phyloP scores from a whole-genome alignment of 176 grass and related monocot genomes.

The Zea luxurians region DNA sequence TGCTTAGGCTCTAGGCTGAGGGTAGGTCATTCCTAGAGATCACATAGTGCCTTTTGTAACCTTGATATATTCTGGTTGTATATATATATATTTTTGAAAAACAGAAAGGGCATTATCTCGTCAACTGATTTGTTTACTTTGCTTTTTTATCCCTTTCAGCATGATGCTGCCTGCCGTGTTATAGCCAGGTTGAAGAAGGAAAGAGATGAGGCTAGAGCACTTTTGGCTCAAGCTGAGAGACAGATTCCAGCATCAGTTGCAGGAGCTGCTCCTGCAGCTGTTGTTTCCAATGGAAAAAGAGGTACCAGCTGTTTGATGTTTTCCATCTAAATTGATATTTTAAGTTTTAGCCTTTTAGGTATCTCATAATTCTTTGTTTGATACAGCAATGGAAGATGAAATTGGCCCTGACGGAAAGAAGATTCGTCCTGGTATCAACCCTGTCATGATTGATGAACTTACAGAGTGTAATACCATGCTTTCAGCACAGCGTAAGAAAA shows the following conservation, averaged over 20 bases:
- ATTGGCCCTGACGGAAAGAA: constrained; percentile 88
- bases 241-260: constrained; percentile 60
- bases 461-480: constrained; percentile 91
- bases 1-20: no score
- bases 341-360: constrained; percentile 23
- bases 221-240: constrained; percentile 86
- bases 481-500: constrained; percentile 95
- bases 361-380: constrained; percentile 28
- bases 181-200: constrained; percentile 99
- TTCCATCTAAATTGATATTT: constrained; percentile 8
- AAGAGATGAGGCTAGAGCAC: constrained; percentile 91
- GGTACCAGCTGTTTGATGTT: constrained; percentile 47
- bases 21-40: no score
- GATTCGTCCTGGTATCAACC: constrained; percentile 86
- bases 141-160: constrained; percentile 49
- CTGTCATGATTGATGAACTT: constrained; percentile 83
- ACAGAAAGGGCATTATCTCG: not conserved
- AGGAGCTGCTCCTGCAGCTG: constrained; percentile 47
- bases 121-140: constrained; percentile 21
- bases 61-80: no score
- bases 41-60: no score
- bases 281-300: constrained; percentile 83
- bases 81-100: not conserved
- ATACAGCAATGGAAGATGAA: constrained; percentile 79
- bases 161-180: constrained; percentile 97